These are phyloP conservation scores for Pseudogymnoascus sp. DNA, from an alignment of 2,329 filamentous ascomycete genomes.

Conservation along the genomic window DNA sequence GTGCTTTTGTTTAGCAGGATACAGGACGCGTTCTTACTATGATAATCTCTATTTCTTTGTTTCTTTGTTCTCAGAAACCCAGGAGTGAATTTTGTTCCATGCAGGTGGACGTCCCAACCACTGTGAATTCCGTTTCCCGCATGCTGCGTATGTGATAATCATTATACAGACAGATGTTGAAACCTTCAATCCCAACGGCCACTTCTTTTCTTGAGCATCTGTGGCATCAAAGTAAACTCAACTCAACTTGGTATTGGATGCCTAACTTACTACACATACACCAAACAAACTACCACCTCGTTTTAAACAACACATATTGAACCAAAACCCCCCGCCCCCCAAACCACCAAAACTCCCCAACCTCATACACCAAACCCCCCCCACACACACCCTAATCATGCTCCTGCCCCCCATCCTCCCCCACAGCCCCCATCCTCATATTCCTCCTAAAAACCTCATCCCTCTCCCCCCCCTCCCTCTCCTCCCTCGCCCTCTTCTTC, in stretches of 20 bases:
- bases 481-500: slow-evolving; percentile 63
- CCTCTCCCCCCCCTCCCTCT: slow-evolving; percentile 36
- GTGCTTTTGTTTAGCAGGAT: background rate
- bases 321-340: background rate
- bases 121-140: too few species aligned
- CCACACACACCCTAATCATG: slow-evolving; percentile 42
- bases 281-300: background rate
- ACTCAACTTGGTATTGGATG: background rate
- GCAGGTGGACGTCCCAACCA: too few species aligned
- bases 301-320: background rate
- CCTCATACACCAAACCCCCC: background rate
- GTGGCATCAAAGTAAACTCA: background rate
- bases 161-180: too few species aligned
- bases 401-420: slow-evolving; percentile 34
- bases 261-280: background rate
- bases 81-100: background rate
- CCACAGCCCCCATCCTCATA: slow-evolving; percentile 42
- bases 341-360: background rate
- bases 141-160: too few species aligned
- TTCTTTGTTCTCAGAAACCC: background rate
- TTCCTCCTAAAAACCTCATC: slow-evolving; percentile 37
- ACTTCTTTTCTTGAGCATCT: background rate
- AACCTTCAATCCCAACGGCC: too few species aligned
- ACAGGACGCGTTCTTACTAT: background rate
- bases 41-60: background rate